Percentiles rank a stretch among this genome's conserved stretches.
These are phyloP conservation scores for Jamesozyma hellenica DNA, from an alignment of 805 yeast genomes.

Conservation along the genomic window DNA sequence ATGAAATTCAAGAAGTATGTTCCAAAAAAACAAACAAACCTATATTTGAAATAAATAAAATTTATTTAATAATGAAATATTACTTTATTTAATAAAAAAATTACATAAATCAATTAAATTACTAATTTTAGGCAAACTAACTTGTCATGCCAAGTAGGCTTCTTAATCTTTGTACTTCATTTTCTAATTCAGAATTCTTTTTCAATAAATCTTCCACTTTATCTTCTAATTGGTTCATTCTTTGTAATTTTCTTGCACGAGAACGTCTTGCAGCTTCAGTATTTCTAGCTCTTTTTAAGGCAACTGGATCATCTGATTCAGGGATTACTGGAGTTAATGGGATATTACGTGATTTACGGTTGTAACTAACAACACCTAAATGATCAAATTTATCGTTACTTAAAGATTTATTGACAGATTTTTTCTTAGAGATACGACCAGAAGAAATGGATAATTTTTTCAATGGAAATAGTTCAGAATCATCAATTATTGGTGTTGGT, in stretches of 20 bases:
- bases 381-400: conserved; percentile 42
- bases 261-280: conserved; percentile 94
- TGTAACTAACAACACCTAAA: conserved; percentile 66
- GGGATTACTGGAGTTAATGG: conserved; percentile 66
- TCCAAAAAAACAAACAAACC: no score
- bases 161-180: conserved; percentile 55
- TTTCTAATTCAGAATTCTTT: conserved; percentile 49
- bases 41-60: no score
- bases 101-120: neutral
- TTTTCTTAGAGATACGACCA: conserved; percentile 17
- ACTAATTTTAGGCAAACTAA: neutral
- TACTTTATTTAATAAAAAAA: no score
- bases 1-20: no score
- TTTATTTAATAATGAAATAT: no score
- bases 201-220: conserved; percentile 56
- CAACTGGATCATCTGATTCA: conserved; percentile 51
- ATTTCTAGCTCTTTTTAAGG: conserved; percentile 87
- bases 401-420: conserved; percentile 1
- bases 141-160: conserved; percentile 25
- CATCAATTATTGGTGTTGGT: conserved; percentile 29
- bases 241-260: conserved; percentile 83
- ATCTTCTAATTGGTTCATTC: conserved; percentile 73
- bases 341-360: conserved; percentile 61
- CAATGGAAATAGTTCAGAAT: conserved; percentile 10
- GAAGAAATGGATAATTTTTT: conserved; percentile 8